Base-by-base conservation (phyloP, 331 rosid genomes). In the Cucumis variabilis region DNA sequence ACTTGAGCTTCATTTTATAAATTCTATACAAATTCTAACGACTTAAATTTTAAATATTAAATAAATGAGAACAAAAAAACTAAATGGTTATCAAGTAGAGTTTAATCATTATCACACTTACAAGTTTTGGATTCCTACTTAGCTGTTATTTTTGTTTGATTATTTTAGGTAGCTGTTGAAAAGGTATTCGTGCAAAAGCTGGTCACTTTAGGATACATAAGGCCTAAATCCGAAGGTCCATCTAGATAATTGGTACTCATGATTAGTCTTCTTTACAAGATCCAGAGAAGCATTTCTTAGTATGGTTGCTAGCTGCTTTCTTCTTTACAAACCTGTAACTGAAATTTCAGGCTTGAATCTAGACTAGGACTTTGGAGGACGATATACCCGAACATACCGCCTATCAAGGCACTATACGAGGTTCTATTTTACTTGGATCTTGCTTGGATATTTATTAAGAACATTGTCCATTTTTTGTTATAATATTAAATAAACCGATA, bases 171-270 rank as follows among this genome's bases (percentile, higher is more conserved):
- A 21, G 94, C 91, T 82, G 99, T 98, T 90, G 99, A 95, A 90
- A 97, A 97, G 78, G 79, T 94, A 80, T 91, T 97, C 93, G 88
- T 94, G 70, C 95, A 89, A 87, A 97, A 92, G 93, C 94, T 97
- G 87, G 88, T 91, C 82, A 88, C 85, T 73, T 91, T 97, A 53
- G 98, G 99, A 69, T 94, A 94, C 90, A 85, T 92, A 44, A 93
- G 88, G 87, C 88, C 91, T 41, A 90, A 87, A 72, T 77, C 87
- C 65, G 81, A 69, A 85, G 87, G 75, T 27, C n/a, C 86, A 37
- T 63, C 86, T 83, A 53, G 41, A 41, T 83, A 65, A 67, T 83
- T 83, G 25, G 25, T 55, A 17, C 25, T 37, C 41, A 27, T 51
- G n/a, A 17, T 19, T 51, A 27, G 48, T 53, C 68, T 80, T 55